phyloP scores from a whole-genome alignment of 2,329 filamentous ascomycete genomes.

The Penicillium corylophilum region DNA sequence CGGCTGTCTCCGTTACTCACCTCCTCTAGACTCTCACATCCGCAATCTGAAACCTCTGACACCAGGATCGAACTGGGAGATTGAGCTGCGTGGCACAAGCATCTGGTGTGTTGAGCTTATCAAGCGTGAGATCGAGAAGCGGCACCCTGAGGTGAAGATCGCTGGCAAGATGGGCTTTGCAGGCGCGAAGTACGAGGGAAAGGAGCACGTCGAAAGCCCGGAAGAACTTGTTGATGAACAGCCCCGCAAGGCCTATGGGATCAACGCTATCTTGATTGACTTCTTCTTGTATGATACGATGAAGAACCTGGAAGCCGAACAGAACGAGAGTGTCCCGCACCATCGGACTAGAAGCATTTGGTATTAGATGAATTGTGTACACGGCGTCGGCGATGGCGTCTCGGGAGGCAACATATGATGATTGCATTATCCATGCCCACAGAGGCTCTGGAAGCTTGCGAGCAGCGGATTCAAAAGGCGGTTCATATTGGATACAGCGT shows the following conservation, averaged over 20 bases:
- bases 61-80: slow-evolving; percentile 73
- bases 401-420: background rate
- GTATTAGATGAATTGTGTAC: slow-evolving; percentile 59
- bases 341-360: slow-evolving; percentile 91
- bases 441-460: slow-evolving; percentile 6
- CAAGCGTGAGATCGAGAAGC: slow-evolving; percentile 70
- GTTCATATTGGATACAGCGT: background rate
- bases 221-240: slow-evolving; percentile 14
- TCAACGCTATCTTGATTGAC: slow-evolving; percentile 92
- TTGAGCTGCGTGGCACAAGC: slow-evolving; percentile 86
- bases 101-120: slow-evolving; percentile 97
- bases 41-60: slow-evolving; percentile 63
- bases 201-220: background rate
- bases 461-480: background rate
- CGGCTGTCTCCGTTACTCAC: slow-evolving; percentile 81
- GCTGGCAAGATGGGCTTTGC: slow-evolving; percentile 8
- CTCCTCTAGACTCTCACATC: slow-evolving; percentile 71
- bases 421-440: background rate
- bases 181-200: background rate
- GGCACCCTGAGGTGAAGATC: slow-evolving; percentile 65
- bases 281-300: slow-evolving; percentile 96
- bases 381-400: background rate
- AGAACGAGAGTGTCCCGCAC: slow-evolving; percentile 63
- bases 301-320: slow-evolving; percentile 74
- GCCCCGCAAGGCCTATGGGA: slow-evolving; percentile 32